These are phyloP conservation scores for Neurospora terricola DNA, from an alignment of 495 filamentous ascomycete species.

Conservation along the genomic window DNA sequence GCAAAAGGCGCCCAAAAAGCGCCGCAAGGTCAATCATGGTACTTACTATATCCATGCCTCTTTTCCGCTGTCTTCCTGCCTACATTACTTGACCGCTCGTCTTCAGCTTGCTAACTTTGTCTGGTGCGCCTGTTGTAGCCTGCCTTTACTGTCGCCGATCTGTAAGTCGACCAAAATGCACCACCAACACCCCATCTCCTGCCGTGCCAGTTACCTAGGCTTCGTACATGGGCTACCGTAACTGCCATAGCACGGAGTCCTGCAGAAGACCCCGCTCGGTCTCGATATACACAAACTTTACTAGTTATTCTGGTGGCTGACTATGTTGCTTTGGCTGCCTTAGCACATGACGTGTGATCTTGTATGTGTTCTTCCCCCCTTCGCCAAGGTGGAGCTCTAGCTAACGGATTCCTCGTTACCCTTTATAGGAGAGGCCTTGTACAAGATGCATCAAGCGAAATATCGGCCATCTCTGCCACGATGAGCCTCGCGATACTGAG, in stretches of 20 bases:
- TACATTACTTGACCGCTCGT: constrained; percentile 16
- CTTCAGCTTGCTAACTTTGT: constrained; percentile 32
- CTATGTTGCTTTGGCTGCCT: constrained; percentile 19
- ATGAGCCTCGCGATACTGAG: constrained; percentile 77
- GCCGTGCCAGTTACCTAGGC: neutral
- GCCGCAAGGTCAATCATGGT: constrained; percentile 99
- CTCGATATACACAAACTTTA: neutral
- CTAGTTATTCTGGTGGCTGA: constrained; percentile 20
- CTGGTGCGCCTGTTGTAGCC: constrained; percentile 52
- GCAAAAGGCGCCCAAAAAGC: constrained; percentile 73
- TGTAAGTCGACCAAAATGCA: constrained; percentile 53
- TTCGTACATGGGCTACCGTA: neutral
- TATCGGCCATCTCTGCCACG: constrained; percentile 97
- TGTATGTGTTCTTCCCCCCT: constrained; percentile 56
- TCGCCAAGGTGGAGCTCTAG: constrained; percentile 6
- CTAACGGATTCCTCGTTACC: constrained; percentile 5
- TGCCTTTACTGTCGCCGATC: constrained; percentile 99
- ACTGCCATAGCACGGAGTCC: neutral
- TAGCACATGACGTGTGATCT: constrained; percentile 99
- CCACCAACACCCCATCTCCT: constrained; percentile 18
- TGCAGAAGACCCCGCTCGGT: neutral
- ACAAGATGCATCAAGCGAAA: constrained; percentile 97
- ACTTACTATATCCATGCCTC: constrained; percentile 28
- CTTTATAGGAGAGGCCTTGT: constrained; percentile 78
- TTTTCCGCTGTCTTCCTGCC: constrained; percentile 8